Conservation (phyloP, 495 filamentous ascomycete species). For the Neurospora hispaniola region DNA sequence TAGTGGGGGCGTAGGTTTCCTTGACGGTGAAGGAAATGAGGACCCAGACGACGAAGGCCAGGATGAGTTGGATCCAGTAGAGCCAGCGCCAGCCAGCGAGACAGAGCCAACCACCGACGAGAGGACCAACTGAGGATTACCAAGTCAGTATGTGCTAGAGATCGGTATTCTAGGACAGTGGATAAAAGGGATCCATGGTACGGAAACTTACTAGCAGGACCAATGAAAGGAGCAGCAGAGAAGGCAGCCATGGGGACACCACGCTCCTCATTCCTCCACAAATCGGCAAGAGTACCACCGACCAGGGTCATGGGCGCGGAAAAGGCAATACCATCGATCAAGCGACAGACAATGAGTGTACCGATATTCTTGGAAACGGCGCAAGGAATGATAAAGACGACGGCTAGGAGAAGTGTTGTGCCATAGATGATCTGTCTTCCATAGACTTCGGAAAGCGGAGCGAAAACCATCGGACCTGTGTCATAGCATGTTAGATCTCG, state of each 20-base stretch:
- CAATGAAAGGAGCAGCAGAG: constrained; percentile 67
- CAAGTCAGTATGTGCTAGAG: constrained; percentile 5
- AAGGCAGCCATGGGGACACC: constrained; percentile 84
- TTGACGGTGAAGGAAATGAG: constrained; percentile 71
- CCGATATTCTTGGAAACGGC: constrained; percentile 63
- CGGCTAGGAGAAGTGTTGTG: constrained; percentile 50
- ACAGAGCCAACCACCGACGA: constrained; percentile 64
- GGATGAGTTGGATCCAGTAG: constrained; percentile 73
- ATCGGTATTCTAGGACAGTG: too few relatives aligned
- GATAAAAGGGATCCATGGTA: too few relatives aligned
- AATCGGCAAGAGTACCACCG: constrained; percentile 68
- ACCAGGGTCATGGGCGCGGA: constrained; percentile 77
- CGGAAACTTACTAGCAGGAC: constrained; percentile 47
- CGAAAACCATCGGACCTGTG: constrained; percentile 61
- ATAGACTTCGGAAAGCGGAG: constrained; percentile 62
- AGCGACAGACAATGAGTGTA: constrained; percentile 61
- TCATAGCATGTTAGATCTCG: not conserved
- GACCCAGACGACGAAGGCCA: constrained; percentile 53
- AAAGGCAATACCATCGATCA: constrained; percentile 73
- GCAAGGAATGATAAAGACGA: constrained; percentile 69
- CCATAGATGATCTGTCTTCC: constrained; percentile 60
- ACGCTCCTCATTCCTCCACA: constrained; percentile 73
- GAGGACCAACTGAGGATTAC: constrained; percentile 41
- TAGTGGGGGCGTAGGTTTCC: constrained; percentile 67
- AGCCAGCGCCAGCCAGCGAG: constrained; percentile 70